These are phyloP conservation scores for Sclerotinia sclerotiorum DNA, from an alignment of 2,329 filamentous ascomycete species.

Conservation along the genomic window DNA sequence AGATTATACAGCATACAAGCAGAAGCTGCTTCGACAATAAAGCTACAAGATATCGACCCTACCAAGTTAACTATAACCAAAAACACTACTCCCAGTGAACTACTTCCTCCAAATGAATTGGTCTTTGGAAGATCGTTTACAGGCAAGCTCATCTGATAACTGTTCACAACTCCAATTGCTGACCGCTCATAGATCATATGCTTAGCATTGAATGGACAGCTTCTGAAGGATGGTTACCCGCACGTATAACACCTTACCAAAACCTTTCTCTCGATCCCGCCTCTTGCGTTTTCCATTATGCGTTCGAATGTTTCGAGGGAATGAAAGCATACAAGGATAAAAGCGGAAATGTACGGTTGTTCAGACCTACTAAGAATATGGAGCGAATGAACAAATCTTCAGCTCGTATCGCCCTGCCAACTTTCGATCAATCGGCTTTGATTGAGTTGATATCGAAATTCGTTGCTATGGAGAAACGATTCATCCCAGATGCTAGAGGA, in stretches of 20 bases:
- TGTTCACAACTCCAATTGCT: constrained; percentile 16
- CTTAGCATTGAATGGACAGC: constrained; percentile 91
- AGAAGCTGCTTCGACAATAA: constrained; percentile 37
- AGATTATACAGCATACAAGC: constrained; percentile 53
- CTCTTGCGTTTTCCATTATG: constrained; percentile 97
- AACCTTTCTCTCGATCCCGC: constrained; percentile 96
- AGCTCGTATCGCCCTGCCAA: constrained; percentile 88
- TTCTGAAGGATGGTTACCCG: constrained; percentile 68
- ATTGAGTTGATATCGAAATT: constrained; percentile 81
- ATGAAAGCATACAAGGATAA: constrained; percentile 99
- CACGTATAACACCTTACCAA: constrained; percentile 88
- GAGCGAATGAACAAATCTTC: constrained; percentile 87
- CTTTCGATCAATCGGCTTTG: constrained; percentile 71
- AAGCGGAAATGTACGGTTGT: constrained; percentile 75
- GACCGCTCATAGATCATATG: constrained; percentile 78
- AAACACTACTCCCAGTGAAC: constrained; percentile 71
- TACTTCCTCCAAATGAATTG: constrained; percentile 75
- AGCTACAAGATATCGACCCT: constrained; percentile 71
- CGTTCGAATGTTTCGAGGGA: constrained; percentile 96
- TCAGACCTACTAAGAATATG: constrained; percentile 97
- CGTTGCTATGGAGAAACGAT: constrained; percentile 77
- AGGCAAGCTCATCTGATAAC: constrained; percentile 51
- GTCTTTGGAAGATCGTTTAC: constrained; percentile 92
- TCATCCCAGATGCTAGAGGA: constrained; percentile 82
- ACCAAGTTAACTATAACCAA: constrained; percentile 71